Percentiles rank a stretch among this genome's conserved stretches.
Evolutionary conservation across 2,329 filamentous ascomycete genomes (phyloP).

Genomic region (Aureobasidium vineae): DNA sequence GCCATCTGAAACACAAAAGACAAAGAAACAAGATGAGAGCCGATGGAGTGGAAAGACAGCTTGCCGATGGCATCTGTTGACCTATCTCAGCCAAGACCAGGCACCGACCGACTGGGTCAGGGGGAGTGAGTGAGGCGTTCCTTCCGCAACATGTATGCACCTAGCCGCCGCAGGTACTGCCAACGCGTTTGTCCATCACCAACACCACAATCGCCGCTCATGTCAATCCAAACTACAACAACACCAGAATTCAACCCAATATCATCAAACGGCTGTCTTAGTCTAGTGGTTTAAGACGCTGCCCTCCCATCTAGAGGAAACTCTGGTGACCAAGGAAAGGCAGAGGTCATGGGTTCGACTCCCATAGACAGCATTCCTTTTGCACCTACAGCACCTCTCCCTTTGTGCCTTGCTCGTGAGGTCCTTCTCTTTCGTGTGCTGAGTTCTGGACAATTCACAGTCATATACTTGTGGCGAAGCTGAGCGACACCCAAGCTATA

Average conservation of each 20-base stretch:
- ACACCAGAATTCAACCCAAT: neutral
- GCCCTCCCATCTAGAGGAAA: conserved; percentile 5
- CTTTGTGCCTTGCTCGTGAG: neutral
- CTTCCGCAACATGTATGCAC: conserved; percentile 11
- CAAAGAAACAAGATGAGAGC: neutral
- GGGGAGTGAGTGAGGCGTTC: neutral
- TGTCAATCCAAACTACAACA: neutral
- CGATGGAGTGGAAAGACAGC: neutral
- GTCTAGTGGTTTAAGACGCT: conserved; percentile 26
- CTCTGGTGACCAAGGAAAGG: conserved; percentile 2
- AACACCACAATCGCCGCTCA: neutral
- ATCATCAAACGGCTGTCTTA: neutral
- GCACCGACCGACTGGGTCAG: neutral
- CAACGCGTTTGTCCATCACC: neutral
- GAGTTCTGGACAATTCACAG: too few species aligned
- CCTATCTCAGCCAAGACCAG: neutral
- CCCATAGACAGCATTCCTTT: conserved; percentile 2
- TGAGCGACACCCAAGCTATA: too few species aligned
- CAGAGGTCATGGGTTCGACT: conserved; percentile 20
- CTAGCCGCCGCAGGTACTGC: conserved; percentile 8
- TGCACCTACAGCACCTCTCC: neutral
- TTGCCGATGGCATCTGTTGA: neutral
- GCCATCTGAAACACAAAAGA: neutral
- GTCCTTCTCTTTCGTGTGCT: too few species aligned
- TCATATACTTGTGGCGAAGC: too few species aligned